Conservation (phyloP, 352 stramenopile species). For the Phytophthora sp. region DNA sequence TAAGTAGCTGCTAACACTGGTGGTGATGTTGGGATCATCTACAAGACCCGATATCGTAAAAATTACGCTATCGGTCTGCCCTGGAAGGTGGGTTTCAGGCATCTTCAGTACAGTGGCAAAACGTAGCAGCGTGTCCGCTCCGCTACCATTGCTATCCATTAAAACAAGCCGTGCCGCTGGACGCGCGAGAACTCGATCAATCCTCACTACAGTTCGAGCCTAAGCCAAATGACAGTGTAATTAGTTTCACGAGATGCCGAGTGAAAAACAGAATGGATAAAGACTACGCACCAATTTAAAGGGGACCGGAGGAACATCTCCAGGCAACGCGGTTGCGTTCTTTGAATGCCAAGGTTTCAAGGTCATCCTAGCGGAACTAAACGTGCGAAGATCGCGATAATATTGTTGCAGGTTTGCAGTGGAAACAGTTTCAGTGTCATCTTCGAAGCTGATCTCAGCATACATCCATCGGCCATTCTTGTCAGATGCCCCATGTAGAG, state of each 20-base stretch:
- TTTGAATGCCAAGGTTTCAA: not conserved
- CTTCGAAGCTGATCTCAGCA: slow-evolving; percentile 46
- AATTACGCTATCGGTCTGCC: slow-evolving; percentile 6
- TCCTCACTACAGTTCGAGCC: slow-evolving; percentile 35
- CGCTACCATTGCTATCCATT: slow-evolving; percentile 34
- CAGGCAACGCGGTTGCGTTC: not conserved
- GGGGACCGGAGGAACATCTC: slow-evolving; percentile 33
- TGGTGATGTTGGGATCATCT: slow-evolving; percentile 12
- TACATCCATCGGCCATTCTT: slow-evolving; percentile 51
- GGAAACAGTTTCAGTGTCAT: slow-evolving; percentile 18
- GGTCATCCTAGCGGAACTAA: slow-evolving; percentile 14
- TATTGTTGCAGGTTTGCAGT: slow-evolving; percentile 33
- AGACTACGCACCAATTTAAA: slow-evolving; percentile 38
- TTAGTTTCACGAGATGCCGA: too few species aligned
- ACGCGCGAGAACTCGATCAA: slow-evolving; percentile 51
- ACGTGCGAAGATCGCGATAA: slow-evolving; percentile 36
- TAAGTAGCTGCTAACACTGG: not conserved
- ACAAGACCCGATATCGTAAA: slow-evolving; percentile 40
- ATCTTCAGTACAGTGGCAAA: slow-evolving; percentile 16
- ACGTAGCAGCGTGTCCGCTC: slow-evolving; percentile 42
- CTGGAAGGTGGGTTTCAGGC: not conserved
- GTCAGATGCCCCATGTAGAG: slow-evolving; percentile 19
- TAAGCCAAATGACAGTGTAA: slow-evolving; percentile 21
- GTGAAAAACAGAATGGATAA: not conserved
- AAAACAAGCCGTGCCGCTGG: slow-evolving; percentile 49